Percentiles rank a stretch among this genome's conserved stretches.
Conservation (phyloP, 2,329 filamentous ascomycete species). For the Fusarium anguioides region DNA sequence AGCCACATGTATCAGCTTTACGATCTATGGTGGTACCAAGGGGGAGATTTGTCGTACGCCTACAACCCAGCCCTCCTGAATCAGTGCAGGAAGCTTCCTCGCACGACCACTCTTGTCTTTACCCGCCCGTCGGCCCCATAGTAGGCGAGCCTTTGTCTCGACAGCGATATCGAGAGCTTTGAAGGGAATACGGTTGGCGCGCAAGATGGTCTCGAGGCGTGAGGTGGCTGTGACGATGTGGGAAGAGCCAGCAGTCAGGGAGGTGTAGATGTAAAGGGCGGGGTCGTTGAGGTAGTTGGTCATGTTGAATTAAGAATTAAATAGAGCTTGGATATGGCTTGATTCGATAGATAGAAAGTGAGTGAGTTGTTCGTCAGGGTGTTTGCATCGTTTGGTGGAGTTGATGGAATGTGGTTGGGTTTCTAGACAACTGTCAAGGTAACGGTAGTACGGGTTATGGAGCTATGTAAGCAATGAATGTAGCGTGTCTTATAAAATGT, state of each 20-base stretch:
- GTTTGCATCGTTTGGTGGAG: constrained; percentile 27
- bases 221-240: constrained; percentile 97
- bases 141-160: constrained; percentile 85
- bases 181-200: constrained; percentile 94
- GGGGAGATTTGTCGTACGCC: constrained; percentile 71
- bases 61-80: constrained; percentile 86
- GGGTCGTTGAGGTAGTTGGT: constrained; percentile 69
- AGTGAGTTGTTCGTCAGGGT: constrained; percentile 18
- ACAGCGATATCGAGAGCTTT: constrained; percentile 91
- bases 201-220: constrained; percentile 94
- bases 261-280: constrained; percentile 93
- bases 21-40: not conserved
- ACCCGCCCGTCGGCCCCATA: constrained; percentile 86
- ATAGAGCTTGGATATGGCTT: not conserved
- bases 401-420: constrained; percentile 18
- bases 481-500: constrained; percentile 3
- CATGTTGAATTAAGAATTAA: constrained; percentile 44
- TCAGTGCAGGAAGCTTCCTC: constrained; percentile 87
- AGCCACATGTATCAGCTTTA: constrained; percentile 1
- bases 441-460: constrained; percentile 11
- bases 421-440: constrained; percentile 13
- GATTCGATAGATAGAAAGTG: not conserved
- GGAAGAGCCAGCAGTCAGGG: constrained; percentile 92
- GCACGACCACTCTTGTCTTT: constrained; percentile 70
- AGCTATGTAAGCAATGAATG: constrained; percentile 34